These are phyloP conservation scores for Penicillium tannophilum DNA, from an alignment of 495 filamentous ascomycete species.

Conservation along the genomic window DNA sequence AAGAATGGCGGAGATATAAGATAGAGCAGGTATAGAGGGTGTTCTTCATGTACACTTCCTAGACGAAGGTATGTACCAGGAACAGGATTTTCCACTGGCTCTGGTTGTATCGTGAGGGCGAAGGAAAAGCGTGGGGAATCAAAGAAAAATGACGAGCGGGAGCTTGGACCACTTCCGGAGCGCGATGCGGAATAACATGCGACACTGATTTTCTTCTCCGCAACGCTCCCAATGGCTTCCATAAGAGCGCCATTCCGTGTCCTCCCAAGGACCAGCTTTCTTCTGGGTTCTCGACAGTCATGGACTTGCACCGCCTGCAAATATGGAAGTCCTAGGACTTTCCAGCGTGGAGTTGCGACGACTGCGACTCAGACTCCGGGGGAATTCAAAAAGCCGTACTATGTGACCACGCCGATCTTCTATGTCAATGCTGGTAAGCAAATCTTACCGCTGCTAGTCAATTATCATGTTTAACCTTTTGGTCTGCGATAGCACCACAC, in stretches of 20 bases:
- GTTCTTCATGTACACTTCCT: background rate
- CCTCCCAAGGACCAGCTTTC: slow-evolving; percentile 35
- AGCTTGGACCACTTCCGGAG: slow-evolving; percentile 46
- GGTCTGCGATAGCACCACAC: slow-evolving; percentile 73
- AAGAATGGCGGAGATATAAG: background rate
- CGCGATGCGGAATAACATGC: slow-evolving; percentile 31
- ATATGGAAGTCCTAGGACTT: slow-evolving; percentile 15
- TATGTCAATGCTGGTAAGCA: slow-evolving; percentile 92
- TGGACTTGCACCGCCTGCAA: slow-evolving; percentile 40
- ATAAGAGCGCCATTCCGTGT: slow-evolving; percentile 33
- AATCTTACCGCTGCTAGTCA: background rate
- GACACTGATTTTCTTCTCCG: slow-evolving; percentile 15
- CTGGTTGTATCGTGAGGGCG: background rate
- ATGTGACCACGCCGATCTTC: slow-evolving; percentile 96
- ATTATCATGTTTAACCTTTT: background rate
- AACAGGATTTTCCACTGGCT: background rate
- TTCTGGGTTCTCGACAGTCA: slow-evolving; percentile 26
- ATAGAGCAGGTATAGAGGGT: background rate
- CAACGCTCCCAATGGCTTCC: slow-evolving; percentile 37
- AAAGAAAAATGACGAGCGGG: slow-evolving; percentile 22
- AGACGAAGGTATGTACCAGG: background rate
- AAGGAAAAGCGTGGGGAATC: slow-evolving; percentile 22
- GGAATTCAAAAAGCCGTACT: slow-evolving; percentile 75
- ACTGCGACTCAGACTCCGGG: slow-evolving; percentile 17
- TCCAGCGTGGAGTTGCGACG: slow-evolving; percentile 37